Evolutionary conservation across 495 filamentous ascomycete species (phyloP), one percentile per base, ranked within the genome.

Genomic region (Penicillium soppii): DNA sequence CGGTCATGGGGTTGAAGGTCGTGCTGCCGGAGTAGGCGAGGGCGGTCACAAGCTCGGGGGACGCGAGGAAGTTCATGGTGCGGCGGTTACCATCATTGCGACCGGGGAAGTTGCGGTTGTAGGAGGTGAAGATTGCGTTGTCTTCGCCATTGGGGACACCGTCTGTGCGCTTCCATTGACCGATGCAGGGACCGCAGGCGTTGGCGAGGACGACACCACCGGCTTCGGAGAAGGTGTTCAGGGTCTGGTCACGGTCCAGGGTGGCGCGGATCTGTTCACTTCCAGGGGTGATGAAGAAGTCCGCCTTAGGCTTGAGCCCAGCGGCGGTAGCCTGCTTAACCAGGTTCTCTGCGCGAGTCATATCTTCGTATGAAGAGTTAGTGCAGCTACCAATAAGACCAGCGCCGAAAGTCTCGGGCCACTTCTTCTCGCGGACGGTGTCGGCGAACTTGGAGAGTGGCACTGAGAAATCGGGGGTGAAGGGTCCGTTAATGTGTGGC

Each of bases 51-150:
- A 98, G 81, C 67, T 98, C 94, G 3, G 94, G 94, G 2, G 90
- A 94, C 10, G 94, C 92, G 30, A 98, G 82, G 77, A 98, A 98
- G 78, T 97, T 97, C 92, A 97, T 96, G 26, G 94, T 98, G 17
- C 84, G 81, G 9, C 87, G 85, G 76, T 97, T 97, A 54, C 94
- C 94, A 62, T 98, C 94, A 66, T 98, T 98, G 46, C 94, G 88
- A 47, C 90, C 92, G 52, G 87, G 90, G 80, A 98, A 98, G 74
- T 98, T 98, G 53, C 94, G 88, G 81, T 98, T 98, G 74, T 97
- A 98, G 6, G 90, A 96, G 23, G 90, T 92, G 67, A 98, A 82
- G 60, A 98, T 97, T 41, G 94, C 94, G 62, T 98, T 97, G n/a
- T 77, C 70, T 26, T 91, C 88, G 50, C 90, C 91, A 74, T 92